Evolutionary conservation across 1,284 basidiomycete species (phyloP), one percentile per base, ranked within the genome.

Genomic region (Malassezia pachydermatis): DNA sequence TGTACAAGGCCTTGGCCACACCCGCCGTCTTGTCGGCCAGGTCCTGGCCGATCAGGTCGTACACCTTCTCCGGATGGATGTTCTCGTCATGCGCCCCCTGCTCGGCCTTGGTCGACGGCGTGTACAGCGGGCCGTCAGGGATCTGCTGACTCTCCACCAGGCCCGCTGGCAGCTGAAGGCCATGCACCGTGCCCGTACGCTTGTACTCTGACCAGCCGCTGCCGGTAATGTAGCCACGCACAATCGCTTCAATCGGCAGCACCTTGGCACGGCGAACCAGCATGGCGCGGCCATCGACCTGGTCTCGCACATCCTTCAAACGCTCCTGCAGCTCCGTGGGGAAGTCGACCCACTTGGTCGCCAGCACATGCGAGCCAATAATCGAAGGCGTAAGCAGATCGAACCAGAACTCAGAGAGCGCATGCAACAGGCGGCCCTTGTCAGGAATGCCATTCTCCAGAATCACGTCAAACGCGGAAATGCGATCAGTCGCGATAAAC

Each of bases 121-220:
- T 98, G 70, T 98, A 94, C 37, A 96, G 75, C 0, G 92, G 86
- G 17, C 67, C 67, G 35, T 54, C 51, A 37, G 67, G 67, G 17
- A 71, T 63, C 60, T 83, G 76, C 6, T 83, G 80, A 6, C 84
- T 86, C 76, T 99, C 92, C n/a, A 83, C 76, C 22, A 96, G 76
- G 6, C 84, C 86, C 2, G 78, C 72, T 0, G 84, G 82, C 45
- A 95, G 76, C 14, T 76, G 69, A 38, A 94, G 87, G 4, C 85
- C 86, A 65, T 98, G 92, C 11, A 94, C 84, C 8, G 88, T 96
- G 34, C 85, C 83, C 1, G 76, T 78, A 72, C 82, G 83, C 73
- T 86, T 82, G 76, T 98, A 98, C 73, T 98, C 94, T 1, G 79
- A 75, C 88, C 89, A 98, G 6, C 86, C 94, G 20, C 89, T 95